Base-by-base conservation (phyloP, 2,329 filamentous ascomycete genomes). In the Diplodia sapinea region DNA sequence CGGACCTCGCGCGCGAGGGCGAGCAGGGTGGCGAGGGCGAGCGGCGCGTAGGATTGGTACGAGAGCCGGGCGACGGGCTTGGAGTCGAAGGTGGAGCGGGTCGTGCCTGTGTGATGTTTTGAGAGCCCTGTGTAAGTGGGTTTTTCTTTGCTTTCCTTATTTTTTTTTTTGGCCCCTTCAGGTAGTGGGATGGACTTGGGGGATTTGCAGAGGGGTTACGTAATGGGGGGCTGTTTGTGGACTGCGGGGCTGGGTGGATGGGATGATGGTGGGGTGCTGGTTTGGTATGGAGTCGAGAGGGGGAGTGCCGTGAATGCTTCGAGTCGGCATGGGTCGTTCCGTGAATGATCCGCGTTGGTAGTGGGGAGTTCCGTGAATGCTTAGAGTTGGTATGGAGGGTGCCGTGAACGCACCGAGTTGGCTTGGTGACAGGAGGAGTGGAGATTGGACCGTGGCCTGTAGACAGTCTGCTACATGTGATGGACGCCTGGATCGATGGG, bases 1-100 rank as follows among this genome's bases (percentile, higher is more conserved):
- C 80, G 78, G 3, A 94, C 79, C 4, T 82, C 78, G 6, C 82
- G 79, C 50, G 88, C 87, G 72, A 95, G 92, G 23, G 78, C 74
- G 54, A 88, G 81, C 81, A 95, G 88, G 1, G 89, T 90, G 47
- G 85, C 83, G 7, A 94, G 83, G 17, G 92, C 91, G 12, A 89
- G 85, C 2, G 89, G 86, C 13, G 84, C 81, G 79, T 96, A 96
- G 9, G 92, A 87, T 20, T 87, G 88, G 80, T 96, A 96, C 64
- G 89, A 83, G 1, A 96, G 87, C 64, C 91, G 87, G 40, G 87
- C 88, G 68, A 96, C 91, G n/a, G 88, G 83, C 69, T 90, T 89
- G 68, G 85, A 84, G 65, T 82, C 84, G 79, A 95, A 95, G 73
- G 84, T 89, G 79, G 94, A 89, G 68, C 92, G 85, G 2, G 92